Conservation (phyloP, 768 basidiomycete species). For the Tulasnella sp. region DNA sequence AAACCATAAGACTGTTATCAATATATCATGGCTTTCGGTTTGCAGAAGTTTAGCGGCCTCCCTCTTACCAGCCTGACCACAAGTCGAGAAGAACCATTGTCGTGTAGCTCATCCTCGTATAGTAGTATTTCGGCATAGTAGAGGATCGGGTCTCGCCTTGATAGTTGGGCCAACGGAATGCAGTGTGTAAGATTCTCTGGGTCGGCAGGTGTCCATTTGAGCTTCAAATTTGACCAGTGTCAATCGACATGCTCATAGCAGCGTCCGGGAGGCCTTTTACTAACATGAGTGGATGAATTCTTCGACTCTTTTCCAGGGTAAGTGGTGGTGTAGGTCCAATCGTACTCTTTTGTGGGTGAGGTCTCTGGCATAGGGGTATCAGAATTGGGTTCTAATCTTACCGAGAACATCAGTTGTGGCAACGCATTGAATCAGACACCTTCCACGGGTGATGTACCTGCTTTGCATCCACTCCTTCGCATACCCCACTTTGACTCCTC, state of each 20-base stretch:
- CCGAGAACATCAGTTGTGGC: neutral
- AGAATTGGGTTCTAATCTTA: conserved; percentile 65
- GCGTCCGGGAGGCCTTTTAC: neutral
- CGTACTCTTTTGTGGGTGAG: conserved; percentile 78
- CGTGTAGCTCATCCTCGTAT: conserved; percentile 95
- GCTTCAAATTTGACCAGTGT: conserved; percentile 20
- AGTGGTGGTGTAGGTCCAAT: conserved; percentile 96
- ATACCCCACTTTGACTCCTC: conserved; percentile 90
- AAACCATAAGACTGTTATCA: neutral
- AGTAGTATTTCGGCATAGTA: conserved; percentile 95
- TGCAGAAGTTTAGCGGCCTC: neutral
- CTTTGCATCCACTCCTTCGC: conserved; percentile 92
- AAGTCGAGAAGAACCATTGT: conserved; percentile 85
- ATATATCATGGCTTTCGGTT: neutral
- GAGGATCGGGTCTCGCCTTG: conserved; percentile 90
- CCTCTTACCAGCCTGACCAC: conserved; percentile 79
- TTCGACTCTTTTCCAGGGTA: conserved; percentile 60
- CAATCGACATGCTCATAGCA: neutral
- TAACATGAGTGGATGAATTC: conserved; percentile 12
- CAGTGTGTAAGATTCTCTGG: conserved; percentile 53
- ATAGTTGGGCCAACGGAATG: conserved; percentile 82
- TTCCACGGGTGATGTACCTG: conserved; percentile 49
- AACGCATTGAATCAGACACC: conserved; percentile 35
- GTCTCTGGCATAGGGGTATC: conserved; percentile 64
- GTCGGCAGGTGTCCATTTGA: conserved; percentile 47